phyloP scores from a whole-genome alignment of 192 early-diverging fungal species.

The Umbelopsis vinacea region DNA sequence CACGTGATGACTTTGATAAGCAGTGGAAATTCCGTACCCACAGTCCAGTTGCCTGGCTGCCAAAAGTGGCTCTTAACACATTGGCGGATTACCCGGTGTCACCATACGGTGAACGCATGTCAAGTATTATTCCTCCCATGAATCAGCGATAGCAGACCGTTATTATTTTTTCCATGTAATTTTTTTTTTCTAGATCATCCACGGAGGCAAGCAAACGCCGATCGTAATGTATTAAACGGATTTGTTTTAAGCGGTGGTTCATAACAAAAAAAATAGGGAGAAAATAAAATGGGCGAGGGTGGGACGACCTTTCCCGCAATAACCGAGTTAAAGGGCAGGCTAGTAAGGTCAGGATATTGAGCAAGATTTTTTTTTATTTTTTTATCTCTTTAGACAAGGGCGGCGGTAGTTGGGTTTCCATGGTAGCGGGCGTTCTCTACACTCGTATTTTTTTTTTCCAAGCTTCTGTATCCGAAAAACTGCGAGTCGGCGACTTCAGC shows the following conservation, averaged over 20 bases:
- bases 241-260: neutral
- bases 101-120: conserved; percentile 18
- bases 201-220: neutral
- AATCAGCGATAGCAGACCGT: no score
- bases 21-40: no score
- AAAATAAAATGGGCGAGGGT: neutral
- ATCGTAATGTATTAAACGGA: conserved; percentile 1
- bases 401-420: no score
- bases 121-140: neutral
- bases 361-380: no score
- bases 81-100: neutral
- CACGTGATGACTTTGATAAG: neutral
- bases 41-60: neutral
- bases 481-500: conserved; percentile 1
- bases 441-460: neutral
- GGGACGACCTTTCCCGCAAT: no score
- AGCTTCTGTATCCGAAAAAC: conserved; percentile 5
- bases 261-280: conserved; percentile 7
- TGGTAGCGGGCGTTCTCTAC: neutral
- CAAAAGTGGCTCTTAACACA: neutral
- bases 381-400: no score
- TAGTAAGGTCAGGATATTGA: no score
- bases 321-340: no score
- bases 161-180: no score
- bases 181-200: conserved; percentile 1